These are phyloP conservation scores for Bretziella fagacearum DNA, from an alignment of 2,329 filamentous ascomycete species.

Conservation along the genomic window DNA sequence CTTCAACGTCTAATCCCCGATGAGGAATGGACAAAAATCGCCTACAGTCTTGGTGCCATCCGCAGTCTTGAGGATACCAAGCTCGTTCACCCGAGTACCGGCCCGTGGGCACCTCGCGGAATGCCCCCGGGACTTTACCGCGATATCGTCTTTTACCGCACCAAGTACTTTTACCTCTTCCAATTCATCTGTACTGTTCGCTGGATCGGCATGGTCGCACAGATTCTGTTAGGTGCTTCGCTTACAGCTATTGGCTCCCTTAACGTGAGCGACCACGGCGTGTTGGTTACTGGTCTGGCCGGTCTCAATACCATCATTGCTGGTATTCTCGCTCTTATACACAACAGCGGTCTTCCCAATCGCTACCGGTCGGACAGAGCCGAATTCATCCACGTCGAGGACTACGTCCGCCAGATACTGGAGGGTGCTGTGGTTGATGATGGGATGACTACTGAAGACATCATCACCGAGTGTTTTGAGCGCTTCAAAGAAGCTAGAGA, in stretches of 20 bases:
- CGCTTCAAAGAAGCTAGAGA: conserved; percentile 29
- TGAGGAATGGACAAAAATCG: conserved; percentile 11
- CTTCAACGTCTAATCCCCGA: conserved; percentile 10
- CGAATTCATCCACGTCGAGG: conserved; percentile 33
- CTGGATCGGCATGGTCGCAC: conserved; percentile 31
- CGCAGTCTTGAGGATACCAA: conserved; percentile 23
- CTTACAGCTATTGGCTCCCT: conserved; percentile 34
- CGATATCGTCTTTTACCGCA: conserved; percentile 29
- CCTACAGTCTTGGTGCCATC: conserved; percentile 12
- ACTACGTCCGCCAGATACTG: conserved; percentile 33
- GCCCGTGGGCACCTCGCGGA: conserved; percentile 30
- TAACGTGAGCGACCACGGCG: conserved; percentile 21
- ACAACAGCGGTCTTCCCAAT: conserved; percentile 37
- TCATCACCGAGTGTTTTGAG: conserved; percentile 31
- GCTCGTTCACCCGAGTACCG: conserved; percentile 26
- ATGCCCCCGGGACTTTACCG: conserved; percentile 33
- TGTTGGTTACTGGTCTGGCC: conserved; percentile 31
- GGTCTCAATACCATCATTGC: conserved; percentile 33
- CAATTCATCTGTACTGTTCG: conserved; percentile 27
- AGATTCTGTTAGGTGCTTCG: conserved; percentile 32
- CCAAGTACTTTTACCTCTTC: conserved; percentile 29
- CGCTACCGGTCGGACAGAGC: conserved; percentile 32
- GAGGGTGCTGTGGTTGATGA: conserved; percentile 30
- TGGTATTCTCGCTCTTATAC: conserved; percentile 33
- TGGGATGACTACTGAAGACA: conserved; percentile 28